Evolutionary conservation across 495 filamentous ascomycete genomes (phyloP).

Genomic region (Daldinia grandis): DNA sequence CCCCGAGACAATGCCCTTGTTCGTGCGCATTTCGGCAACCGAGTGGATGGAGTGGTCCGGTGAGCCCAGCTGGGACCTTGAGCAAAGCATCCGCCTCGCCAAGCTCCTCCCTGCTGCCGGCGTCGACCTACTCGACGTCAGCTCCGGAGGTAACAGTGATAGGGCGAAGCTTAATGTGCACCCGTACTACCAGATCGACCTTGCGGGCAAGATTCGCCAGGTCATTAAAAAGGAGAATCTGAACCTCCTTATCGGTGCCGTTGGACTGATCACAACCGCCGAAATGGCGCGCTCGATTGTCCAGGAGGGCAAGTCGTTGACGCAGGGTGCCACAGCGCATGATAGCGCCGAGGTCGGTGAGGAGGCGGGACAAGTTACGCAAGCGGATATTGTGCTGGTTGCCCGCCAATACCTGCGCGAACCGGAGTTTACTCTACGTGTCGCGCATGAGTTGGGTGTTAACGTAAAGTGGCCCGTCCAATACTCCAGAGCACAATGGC

Average conservation of each 20-base stretch:
- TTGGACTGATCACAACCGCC: constrained; percentile 73
- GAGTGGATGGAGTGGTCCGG: constrained; percentile 72
- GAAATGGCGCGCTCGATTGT: constrained; percentile 66
- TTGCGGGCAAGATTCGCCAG: constrained; percentile 67
- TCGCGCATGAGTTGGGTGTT: constrained; percentile 67
- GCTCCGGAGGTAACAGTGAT: constrained; percentile 71
- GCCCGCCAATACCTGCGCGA: constrained; percentile 73
- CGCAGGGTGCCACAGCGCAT: constrained; percentile 37
- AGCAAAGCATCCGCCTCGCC: constrained; percentile 68
- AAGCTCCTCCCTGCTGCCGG: constrained; percentile 69
- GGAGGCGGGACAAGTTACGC: constrained; percentile 54
- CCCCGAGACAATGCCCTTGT: constrained; percentile 68
- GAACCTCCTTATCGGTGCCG: constrained; percentile 70
- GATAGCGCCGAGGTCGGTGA: constrained; percentile 51
- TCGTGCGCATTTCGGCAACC: constrained; percentile 73
- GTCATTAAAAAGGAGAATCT: constrained; percentile 64
- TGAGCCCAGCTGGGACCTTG: constrained; percentile 69
- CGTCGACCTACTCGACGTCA: constrained; percentile 80
- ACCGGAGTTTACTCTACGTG: constrained; percentile 70
- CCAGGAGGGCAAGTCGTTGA: constrained; percentile 50
- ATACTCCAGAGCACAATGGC: constrained; percentile 50
- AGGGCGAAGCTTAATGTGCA: constrained; percentile 66
- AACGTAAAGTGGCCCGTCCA: constrained; percentile 64
- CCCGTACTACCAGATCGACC: constrained; percentile 67
- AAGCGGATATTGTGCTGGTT: constrained; percentile 70